These are phyloP conservation scores for Beta lomatogona DNA, from an alignment of 179 eudicot species.

Conservation along the genomic window DNA sequence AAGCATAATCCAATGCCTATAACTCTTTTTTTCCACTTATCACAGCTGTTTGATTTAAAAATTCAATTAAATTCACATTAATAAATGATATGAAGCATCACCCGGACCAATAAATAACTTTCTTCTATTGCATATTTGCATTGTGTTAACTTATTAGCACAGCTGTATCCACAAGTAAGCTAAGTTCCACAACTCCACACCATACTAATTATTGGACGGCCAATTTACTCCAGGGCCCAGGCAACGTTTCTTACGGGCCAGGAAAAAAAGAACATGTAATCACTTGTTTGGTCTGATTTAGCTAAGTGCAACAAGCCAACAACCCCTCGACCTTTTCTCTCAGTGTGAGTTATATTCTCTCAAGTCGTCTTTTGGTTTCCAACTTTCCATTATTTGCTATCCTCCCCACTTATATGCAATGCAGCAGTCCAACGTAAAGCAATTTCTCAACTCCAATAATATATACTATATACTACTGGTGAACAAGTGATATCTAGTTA, in stretches of 20 bases:
- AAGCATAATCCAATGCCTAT: too few species aligned
- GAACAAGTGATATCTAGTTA: background rate
- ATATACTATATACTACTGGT: background rate
- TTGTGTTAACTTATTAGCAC: too few species aligned
- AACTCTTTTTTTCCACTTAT: too few species aligned
- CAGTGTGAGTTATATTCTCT: background rate
- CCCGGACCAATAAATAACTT: too few species aligned
- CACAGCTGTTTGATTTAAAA: too few species aligned
- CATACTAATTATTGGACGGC: too few species aligned
- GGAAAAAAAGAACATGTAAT: background rate
- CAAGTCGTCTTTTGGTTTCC: background rate
- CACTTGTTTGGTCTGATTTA: slow-evolving; percentile 1
- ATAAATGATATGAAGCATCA: too few species aligned
- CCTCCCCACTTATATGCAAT: slow-evolving; percentile 10
- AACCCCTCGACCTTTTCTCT: slow-evolving; percentile 7
- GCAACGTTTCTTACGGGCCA: slow-evolving; percentile 19
- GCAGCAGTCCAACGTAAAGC: background rate
- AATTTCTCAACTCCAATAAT: slow-evolving; percentile 11
- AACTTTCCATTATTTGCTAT: background rate
- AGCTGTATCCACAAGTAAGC: too few species aligned
- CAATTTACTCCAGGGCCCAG: background rate
- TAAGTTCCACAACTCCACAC: background rate
- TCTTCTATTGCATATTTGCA: too few species aligned
- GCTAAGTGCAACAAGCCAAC: slow-evolving; percentile 36
- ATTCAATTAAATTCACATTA: too few species aligned